These are phyloP conservation scores for Cercospora sp. DNA, from an alignment of 2,329 filamentous ascomycete genomes.

Conservation along the genomic window DNA sequence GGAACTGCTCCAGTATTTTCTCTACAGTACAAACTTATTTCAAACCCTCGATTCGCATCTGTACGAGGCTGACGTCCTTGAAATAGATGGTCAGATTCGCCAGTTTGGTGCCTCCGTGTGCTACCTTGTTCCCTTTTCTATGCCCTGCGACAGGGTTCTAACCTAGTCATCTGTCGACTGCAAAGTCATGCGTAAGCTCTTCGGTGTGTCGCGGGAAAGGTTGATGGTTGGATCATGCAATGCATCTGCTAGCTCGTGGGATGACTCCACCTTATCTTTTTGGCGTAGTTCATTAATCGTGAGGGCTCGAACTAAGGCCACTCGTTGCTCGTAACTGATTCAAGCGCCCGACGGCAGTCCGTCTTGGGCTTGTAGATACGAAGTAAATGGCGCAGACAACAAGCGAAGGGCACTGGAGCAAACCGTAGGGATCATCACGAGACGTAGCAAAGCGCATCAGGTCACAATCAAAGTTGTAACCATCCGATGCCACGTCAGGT, in stretches of 20 bases:
- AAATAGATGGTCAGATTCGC: neutral
- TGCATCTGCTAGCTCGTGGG: neutral
- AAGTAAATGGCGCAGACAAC: neutral
- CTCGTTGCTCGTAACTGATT: neutral
- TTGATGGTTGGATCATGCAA: neutral
- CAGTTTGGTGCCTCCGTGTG: neutral
- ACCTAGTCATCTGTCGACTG: neutral
- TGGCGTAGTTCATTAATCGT: neutral
- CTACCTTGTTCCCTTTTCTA: neutral
- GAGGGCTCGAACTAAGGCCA: neutral
- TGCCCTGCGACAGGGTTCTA: neutral
- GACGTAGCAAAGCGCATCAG: neutral
- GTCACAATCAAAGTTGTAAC: neutral
- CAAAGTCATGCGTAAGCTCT: neutral
- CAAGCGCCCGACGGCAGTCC: neutral
- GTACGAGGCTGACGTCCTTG: neutral
- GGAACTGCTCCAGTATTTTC: neutral
- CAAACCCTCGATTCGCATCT: neutral
- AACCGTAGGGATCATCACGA: neutral
- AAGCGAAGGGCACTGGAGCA: neutral
- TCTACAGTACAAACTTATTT: neutral
- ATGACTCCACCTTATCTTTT: neutral
- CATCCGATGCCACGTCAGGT: neutral
- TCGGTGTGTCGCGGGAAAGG: neutral
- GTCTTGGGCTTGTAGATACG: neutral